Percentiles rank a stretch among this genome's conserved stretches.
Evolutionary conservation across 2,329 filamentous ascomycete genomes (phyloP).

Genomic region (Simplicillium sp.): DNA sequence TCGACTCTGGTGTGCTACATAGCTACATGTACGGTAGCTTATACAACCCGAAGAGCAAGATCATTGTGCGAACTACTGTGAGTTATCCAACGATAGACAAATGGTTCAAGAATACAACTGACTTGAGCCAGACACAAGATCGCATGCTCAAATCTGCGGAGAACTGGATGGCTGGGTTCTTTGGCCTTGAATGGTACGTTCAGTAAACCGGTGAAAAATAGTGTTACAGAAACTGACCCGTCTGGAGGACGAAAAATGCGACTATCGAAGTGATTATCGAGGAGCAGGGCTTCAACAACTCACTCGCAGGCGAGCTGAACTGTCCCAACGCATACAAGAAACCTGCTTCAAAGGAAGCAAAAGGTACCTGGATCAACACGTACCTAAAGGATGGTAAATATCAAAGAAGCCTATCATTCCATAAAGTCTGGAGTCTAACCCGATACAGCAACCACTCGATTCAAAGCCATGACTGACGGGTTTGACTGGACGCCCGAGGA

Average conservation of each 20-base stretch:
- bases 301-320: slow-evolving; percentile 55
- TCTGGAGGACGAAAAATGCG: slow-evolving; percentile 50
- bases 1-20: slow-evolving; percentile 57
- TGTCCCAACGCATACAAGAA: slow-evolving; percentile 53
- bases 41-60: slow-evolving; percentile 63
- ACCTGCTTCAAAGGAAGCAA: slow-evolving; percentile 41
- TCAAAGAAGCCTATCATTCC: slow-evolving; percentile 2
- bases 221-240: not conserved
- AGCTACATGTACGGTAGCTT: slow-evolving; percentile 64
- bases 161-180: slow-evolving; percentile 72
- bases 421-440: not conserved
- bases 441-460: slow-evolving; percentile 44
- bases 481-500: slow-evolving; percentile 57
- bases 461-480: slow-evolving; percentile 43
- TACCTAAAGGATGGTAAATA: slow-evolving; percentile 52
- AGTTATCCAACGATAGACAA: slow-evolving; percentile 7
- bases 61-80: slow-evolving; percentile 61
- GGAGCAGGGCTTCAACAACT: slow-evolving; percentile 55
- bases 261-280: slow-evolving; percentile 68
- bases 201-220: no score
- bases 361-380: slow-evolving; percentile 47
- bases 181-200: slow-evolving; percentile 56
- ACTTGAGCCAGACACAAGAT: slow-evolving; percentile 47
- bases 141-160: slow-evolving; percentile 71
- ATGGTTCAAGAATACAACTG: no score